A percentile compares a stretch with the other conserved stretches of the same genome.
Conservation (phyloP, 345 rosid genomes). For the rapeseed (Brassica napus) region DNA sequence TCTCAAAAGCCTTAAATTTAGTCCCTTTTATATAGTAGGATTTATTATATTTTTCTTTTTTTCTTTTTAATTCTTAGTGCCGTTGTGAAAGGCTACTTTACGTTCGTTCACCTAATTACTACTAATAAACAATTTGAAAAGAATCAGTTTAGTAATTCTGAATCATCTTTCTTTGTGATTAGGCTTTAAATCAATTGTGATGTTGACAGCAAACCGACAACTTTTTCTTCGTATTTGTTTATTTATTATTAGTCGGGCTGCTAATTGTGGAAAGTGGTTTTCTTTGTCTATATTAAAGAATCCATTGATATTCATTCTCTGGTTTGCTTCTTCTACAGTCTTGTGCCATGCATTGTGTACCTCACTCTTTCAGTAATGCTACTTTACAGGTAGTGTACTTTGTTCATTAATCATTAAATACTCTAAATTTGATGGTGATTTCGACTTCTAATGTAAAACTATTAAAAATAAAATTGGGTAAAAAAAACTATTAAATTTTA, state of each 20-base stretch:
- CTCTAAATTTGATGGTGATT: not conserved
- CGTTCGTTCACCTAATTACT: conserved; percentile 18
- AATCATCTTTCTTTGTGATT: conserved; percentile 22
- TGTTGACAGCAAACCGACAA: conserved; percentile 11
- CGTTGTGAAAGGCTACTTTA: conserved; percentile 10
- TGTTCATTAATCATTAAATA: not conserved
- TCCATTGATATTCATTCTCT: not conserved
- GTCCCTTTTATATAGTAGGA: no score
- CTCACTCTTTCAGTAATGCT: not conserved
- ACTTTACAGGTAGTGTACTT: not conserved
- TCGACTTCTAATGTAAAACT: not conserved
- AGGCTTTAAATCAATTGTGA: conserved; percentile 13
- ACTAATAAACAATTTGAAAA: not conserved
- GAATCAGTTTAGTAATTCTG: not conserved
- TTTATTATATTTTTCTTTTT: not conserved
- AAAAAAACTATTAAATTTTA: not conserved
- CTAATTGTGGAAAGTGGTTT: conserved; percentile 19
- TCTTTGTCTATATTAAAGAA: not conserved
- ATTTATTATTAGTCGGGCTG: not conserved
- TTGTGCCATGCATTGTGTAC: not conserved
- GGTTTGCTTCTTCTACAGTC: not conserved
- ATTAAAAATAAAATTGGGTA: not conserved
- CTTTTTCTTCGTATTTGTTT: not conserved
- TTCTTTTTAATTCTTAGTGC: conserved; percentile 2
- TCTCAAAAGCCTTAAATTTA: no score